Conservation (phyloP, 768 basidiomycete species). For the Tulasnella sp. region DNA sequence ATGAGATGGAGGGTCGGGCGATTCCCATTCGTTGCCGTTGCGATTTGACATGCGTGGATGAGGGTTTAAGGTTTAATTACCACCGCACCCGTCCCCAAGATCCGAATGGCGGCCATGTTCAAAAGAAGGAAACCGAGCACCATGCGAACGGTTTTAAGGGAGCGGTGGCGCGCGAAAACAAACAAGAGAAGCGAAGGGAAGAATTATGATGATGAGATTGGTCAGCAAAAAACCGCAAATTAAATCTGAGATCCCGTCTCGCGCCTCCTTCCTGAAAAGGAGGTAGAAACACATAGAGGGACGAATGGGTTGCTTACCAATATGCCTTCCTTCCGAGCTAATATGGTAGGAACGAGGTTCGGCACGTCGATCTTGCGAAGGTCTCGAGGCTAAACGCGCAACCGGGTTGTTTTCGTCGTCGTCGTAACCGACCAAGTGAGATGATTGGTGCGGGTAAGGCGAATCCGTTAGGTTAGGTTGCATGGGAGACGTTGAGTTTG, state of each 20-base stretch:
- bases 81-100: background rate
- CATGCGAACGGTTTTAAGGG: background rate
- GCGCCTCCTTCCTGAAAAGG: background rate
- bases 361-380: constrained; percentile 95
- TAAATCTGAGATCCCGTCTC: background rate
- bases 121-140: background rate
- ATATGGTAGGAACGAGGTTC: constrained; percentile 90
- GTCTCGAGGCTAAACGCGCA: constrained; percentile 70
- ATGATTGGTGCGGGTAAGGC: background rate
- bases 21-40: too few species aligned
- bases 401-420: background rate
- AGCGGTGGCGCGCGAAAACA: background rate
- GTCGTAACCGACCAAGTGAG: background rate
- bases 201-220: background rate
- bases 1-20: background rate
- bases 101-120: background rate
- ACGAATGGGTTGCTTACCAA: constrained; percentile 51
- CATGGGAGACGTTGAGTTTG: background rate
- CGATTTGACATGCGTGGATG: constrained; percentile 12
- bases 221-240: background rate
- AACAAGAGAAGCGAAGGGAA: background rate
- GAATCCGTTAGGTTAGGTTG: too few species aligned
- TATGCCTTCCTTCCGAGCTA: constrained; percentile 81
- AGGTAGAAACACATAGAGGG: background rate
- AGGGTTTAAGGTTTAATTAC: background rate